Conservation (phyloP, 2,329 filamentous ascomycete genomes). For the Aspergillus caelatus region DNA sequence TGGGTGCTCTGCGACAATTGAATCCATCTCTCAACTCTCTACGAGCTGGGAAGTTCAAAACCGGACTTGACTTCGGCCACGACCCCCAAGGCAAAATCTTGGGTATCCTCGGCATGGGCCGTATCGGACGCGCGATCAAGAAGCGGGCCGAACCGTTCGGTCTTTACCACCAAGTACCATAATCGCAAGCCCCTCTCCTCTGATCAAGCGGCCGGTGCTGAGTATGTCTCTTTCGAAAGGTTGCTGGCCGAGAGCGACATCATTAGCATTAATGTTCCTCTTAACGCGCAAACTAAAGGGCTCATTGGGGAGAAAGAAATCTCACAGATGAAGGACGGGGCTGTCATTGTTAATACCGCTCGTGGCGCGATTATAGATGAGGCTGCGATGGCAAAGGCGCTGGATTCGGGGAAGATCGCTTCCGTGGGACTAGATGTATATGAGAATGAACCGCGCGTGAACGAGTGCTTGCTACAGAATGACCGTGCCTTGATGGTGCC, state of each 20-base stretch:
- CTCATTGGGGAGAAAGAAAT: constrained; percentile 48
- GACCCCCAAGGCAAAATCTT: not conserved
- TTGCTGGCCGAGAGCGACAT: constrained; percentile 47
- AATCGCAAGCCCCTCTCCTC: constrained; percentile 43
- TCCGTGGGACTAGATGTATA: constrained; percentile 55
- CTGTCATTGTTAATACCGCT: constrained; percentile 52
- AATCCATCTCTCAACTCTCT: not conserved
- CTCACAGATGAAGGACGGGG: constrained; percentile 48
- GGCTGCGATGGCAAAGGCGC: constrained; percentile 44
- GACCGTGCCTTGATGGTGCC: not conserved
- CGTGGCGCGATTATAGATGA: constrained; percentile 51
- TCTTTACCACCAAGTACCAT: constrained; percentile 50
- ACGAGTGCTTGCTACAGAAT: no score
- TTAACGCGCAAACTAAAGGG: constrained; percentile 44
- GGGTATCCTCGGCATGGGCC: not conserved
- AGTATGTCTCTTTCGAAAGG: constrained; percentile 43
- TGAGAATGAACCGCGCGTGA: not conserved
- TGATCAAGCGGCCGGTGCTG: constrained; percentile 39
- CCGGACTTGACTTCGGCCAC: not conserved
- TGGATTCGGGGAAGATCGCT: constrained; percentile 48
- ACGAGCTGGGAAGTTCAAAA: not conserved
- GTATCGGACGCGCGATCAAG: not conserved
- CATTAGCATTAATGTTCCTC: constrained; percentile 53
- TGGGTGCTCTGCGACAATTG: constrained; percentile 45
- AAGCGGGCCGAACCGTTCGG: not conserved